These are phyloP conservation scores for Lasiosphaeria miniovina DNA, from an alignment of 495 filamentous ascomycete genomes.

Conservation along the genomic window DNA sequence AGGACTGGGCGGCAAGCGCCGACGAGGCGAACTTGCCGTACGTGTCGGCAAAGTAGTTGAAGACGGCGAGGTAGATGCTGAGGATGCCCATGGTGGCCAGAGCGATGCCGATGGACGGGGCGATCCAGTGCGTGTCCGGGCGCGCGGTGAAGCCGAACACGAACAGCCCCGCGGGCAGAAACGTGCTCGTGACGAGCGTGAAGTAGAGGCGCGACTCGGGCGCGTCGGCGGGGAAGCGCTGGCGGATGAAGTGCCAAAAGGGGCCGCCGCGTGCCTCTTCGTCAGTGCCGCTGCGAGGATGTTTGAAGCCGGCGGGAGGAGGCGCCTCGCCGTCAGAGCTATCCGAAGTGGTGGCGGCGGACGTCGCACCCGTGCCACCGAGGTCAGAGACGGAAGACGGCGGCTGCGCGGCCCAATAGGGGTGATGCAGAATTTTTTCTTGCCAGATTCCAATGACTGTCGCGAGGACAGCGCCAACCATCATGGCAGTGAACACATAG, in stretches of 20 bases:
- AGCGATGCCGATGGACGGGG: conserved; percentile 66
- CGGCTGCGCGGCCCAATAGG: conserved; percentile 28
- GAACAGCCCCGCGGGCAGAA: conserved; percentile 64
- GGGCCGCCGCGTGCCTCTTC: conserved; percentile 18
- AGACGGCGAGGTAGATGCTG: conserved; percentile 82
- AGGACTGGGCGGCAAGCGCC: conserved; percentile 83
- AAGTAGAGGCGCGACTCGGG: conserved; percentile 84
- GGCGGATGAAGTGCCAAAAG: conserved; percentile 38
- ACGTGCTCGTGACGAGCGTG: conserved; percentile 65
- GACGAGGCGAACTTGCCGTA: conserved; percentile 84
- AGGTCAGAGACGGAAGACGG: background rate
- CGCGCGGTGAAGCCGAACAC: conserved; percentile 77
- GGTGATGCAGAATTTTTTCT: conserved; percentile 46
- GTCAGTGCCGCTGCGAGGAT: background rate
- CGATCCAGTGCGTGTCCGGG: conserved; percentile 69
- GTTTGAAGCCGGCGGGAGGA: no score
- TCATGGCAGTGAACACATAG: conserved; percentile 72
- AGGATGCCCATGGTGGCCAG: conserved; percentile 86
- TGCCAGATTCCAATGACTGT: conserved; percentile 76
- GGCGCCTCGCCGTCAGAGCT: no score
- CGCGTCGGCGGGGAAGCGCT: conserved; percentile 45
- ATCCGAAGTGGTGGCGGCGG: background rate
- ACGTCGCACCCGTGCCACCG: background rate
- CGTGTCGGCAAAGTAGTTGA: conserved; percentile 92
- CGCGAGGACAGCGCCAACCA: conserved; percentile 62